phyloP scores from a whole-genome alignment of 2,329 filamentous ascomycete species.

The Didymella glomerata region DNA sequence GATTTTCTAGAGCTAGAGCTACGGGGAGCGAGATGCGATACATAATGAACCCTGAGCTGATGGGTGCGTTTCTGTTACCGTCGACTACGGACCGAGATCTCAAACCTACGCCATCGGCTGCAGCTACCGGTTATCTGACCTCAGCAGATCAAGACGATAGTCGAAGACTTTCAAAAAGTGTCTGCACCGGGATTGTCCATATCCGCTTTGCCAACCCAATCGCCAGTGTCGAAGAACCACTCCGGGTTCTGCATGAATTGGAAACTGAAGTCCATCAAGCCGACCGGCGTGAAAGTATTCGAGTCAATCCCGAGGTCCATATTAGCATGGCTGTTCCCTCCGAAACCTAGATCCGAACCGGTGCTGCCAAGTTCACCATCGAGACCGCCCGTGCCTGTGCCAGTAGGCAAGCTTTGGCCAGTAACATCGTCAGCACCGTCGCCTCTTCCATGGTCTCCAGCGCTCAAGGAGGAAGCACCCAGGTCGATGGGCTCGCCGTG shows the following conservation, averaged over 20 bases:
- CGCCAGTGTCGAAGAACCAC: slow-evolving; percentile 7
- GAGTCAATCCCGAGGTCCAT: background rate
- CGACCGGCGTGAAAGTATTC: background rate
- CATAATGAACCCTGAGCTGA: background rate
- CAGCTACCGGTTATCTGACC: too few relatives aligned
- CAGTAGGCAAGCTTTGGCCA: background rate
- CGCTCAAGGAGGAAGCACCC: background rate
- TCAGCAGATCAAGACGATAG: too few relatives aligned
- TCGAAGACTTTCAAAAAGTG: too few relatives aligned
- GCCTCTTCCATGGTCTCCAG: slow-evolving; percentile 24
- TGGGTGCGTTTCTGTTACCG: background rate
- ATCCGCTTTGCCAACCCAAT: background rate
- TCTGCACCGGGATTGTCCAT: too few relatives aligned
- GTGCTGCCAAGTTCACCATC: background rate
- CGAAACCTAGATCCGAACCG: too few relatives aligned
- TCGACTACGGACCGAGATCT: background rate
- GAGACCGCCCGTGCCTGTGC: background rate
- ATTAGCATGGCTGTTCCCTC: background rate
- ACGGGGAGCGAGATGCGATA: background rate
- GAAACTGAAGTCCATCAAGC: slow-evolving; percentile 1
- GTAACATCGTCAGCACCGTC: slow-evolving; percentile 17
- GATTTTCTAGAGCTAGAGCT: background rate
- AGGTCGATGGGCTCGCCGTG: slow-evolving; percentile 35
- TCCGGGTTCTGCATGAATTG: slow-evolving; percentile 15
- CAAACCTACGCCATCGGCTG: background rate